Evolutionary conservation across 495 filamentous ascomycete genomes (phyloP).

Genomic region (Emericellopsis terricola): DNA sequence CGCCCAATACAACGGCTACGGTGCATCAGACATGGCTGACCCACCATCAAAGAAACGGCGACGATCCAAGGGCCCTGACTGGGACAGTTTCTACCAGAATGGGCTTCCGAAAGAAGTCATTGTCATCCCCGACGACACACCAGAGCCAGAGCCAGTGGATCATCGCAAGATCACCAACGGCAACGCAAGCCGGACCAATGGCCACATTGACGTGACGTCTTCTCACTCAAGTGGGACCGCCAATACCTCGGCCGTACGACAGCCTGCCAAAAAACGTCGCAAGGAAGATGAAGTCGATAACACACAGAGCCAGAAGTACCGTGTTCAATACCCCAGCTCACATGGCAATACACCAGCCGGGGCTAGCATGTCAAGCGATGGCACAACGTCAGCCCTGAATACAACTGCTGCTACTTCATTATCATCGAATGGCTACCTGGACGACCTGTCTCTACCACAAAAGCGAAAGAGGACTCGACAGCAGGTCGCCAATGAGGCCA

Average conservation of each 20-base stretch:
- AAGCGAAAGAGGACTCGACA: conserved; percentile 75
- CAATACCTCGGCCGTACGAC: conserved; percentile 8
- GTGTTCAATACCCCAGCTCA: conserved; percentile 39
- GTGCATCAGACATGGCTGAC: conserved; percentile 2
- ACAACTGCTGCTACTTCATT: conserved; percentile 82
- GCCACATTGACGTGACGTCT: conserved; percentile 6
- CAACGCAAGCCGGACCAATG: not conserved
- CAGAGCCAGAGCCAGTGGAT: conserved; percentile 32
- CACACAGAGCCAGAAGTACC: conserved; percentile 7
- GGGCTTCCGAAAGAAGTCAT: conserved; percentile 87
- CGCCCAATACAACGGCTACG: conserved; percentile 9
- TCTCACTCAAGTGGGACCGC: conserved; percentile 5
- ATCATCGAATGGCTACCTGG: conserved; percentile 41
- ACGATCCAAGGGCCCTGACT: conserved; percentile 54
- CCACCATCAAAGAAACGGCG: conserved; percentile 31
- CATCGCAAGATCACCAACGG: conserved; percentile 14
- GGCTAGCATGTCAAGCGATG: conserved; percentile 61
- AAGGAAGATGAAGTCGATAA: conserved; percentile 25
- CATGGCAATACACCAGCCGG: conserved; percentile 51
- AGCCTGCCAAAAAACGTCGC: conserved; percentile 27
- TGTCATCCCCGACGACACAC: conserved; percentile 89
- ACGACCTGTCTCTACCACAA: conserved; percentile 42
- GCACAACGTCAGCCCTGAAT: conserved; percentile 65
- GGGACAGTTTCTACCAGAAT: conserved; percentile 83
- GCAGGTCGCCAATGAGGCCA: conserved; percentile 63